A percentile compares a stretch with the other conserved stretches of the same genome.
phyloP scores from a whole-genome alignment of 2,329 filamentous ascomycete species.

The Colletotrichum costaricense region DNA sequence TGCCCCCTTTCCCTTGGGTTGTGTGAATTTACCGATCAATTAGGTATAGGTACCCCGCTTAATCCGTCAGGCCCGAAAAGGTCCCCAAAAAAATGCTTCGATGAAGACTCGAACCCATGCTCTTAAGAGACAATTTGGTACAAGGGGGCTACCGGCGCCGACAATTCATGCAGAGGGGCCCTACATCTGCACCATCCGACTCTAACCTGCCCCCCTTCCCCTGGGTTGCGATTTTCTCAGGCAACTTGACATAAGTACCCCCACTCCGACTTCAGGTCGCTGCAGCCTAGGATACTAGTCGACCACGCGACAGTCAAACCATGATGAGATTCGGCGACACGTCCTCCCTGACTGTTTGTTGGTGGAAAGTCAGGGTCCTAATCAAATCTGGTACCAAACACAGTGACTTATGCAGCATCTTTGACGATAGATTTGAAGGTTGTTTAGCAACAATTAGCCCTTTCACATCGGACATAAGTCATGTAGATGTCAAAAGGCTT shows the following conservation, averaged over 20 bases:
- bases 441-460: too few species aligned
- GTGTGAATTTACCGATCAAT: too few species aligned
- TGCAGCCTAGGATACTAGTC: background rate
- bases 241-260: background rate
- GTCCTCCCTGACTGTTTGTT: too few species aligned
- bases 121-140: background rate
- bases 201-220: background rate
- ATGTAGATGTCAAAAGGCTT: too few species aligned
- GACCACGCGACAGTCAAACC: background rate
- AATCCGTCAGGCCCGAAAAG: too few species aligned
- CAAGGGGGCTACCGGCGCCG: background rate
- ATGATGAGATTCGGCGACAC: too few species aligned
- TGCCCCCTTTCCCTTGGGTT: background rate
- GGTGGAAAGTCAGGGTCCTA: too few species aligned
- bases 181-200: background rate
- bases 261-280: background rate
- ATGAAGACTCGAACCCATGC: background rate
- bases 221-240: background rate
- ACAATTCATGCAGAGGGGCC: background rate
- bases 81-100: background rate
- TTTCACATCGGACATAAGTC: too few species aligned
- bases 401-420: too few species aligned
- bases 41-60: too few species aligned
- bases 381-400: too few species aligned
- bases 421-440: too few species aligned